Percentiles rank a stretch among this genome's conserved stretches.
Evolutionary conservation across 2,329 filamentous ascomycete species (phyloP).

Genomic region (Rhynchosporium secalis): DNA sequence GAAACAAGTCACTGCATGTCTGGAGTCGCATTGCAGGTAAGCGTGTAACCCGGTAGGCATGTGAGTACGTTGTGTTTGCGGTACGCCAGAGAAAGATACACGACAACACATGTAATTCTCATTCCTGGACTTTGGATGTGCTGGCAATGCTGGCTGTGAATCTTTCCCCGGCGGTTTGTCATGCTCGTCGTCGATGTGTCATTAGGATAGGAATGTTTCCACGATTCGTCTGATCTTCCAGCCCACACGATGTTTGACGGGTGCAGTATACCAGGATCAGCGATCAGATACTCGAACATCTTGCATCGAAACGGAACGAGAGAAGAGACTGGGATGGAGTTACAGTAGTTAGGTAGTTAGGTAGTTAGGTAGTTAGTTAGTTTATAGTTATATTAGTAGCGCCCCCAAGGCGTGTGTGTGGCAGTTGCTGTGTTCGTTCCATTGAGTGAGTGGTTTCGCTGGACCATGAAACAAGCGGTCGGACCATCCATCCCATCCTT

Average conservation of each 20-base stretch:
- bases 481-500: not conserved
- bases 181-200: not conserved
- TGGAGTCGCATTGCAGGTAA: conserved; percentile 12
- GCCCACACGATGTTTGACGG: conserved; percentile 7
- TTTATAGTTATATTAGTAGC: conserved; percentile 7
- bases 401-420: not conserved
- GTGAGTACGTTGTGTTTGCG: not conserved
- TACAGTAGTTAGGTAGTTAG: not conserved
- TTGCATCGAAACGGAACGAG: conserved; percentile 7
- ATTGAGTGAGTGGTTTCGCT: conserved; percentile 5
- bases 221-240: too few relatives aligned
- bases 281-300: not conserved
- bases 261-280: not conserved
- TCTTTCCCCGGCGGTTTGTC: not conserved
- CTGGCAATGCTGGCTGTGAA: conserved; percentile 1
- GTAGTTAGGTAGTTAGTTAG: not conserved
- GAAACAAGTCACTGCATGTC: conserved; percentile 9
- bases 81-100: conserved; percentile 12
- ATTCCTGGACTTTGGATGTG: not conserved
- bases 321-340: not conserved
- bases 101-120: not conserved
- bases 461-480: conserved; percentile 19
- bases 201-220: too few relatives aligned
- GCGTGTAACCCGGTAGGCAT: not conserved
- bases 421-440: not conserved